Base-by-base conservation (phyloP, 805 yeast genomes). In the Blastobotrys attinorum region DNA sequence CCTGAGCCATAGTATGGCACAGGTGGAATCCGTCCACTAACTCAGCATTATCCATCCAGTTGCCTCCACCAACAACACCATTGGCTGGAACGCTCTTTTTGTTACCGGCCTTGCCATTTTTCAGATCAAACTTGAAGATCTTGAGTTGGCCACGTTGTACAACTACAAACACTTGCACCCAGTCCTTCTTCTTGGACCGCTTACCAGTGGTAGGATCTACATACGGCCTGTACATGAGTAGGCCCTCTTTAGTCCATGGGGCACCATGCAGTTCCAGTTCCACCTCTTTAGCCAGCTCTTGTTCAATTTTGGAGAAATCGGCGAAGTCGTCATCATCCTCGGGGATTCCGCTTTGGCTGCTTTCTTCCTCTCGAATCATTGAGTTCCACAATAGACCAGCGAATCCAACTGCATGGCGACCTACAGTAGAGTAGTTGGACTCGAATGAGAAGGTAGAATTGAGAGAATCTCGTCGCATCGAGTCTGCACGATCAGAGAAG, bases 231-330 rank as follows among this genome's bases (percentile, higher is more conserved):
- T 60, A 55, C 47, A 73, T 68, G 51, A 79, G 65, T 31, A 83
- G 55, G 1, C 92, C 90, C 62, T 83, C 90, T 56, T 83, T 80
- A 45, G 79, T 70, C 77, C 85, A 83, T 1, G 92, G 90, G 0
- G 89, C 78, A 1, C 90, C 90, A 42, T 72, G 71, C 37, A 77
- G 65, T 54, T 80, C 88, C 45, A 81, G 65, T 31, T 74, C 75
- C 50, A 75, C 69, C 59, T 81, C 87, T 46, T 70, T 72, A 25
- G 71, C 71, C 50, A 72, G 72, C 51, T 65, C 69, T 21, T 50
- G 43, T 37, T 59, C 61, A 21, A 58, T 48, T 23, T 48, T 48
- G 7, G 50, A 53, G 33, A 58, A 56, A 37, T 58, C 58, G 21
- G 50, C 55, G 44, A 56, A 55, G n/a, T 47, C 45, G 23, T 47